Evolutionary conservation across 2,329 filamentous ascomycete species (phyloP), one percentile per base, ranked within the genome.

Genomic region (Atkinsonella hypoxylon): DNA sequence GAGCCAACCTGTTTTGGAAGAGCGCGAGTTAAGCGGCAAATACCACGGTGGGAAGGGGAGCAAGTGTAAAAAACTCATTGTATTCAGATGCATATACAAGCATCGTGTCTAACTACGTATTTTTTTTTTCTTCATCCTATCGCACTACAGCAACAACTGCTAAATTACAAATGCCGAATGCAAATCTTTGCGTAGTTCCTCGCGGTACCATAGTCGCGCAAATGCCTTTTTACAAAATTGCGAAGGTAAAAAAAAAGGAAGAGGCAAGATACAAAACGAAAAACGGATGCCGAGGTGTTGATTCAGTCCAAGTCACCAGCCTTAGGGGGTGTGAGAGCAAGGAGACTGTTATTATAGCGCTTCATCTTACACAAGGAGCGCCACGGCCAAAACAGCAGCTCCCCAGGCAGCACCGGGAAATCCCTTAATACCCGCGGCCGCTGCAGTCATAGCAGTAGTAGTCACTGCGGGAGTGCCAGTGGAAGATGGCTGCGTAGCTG

Each of bases 391-490:
- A 55, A 56, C 58, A 22, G 54, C 62, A 30, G 58, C 47, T 41
- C 59, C 63, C 32, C 66, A 47, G 39, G 55, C 50, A 4, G 58
- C 56, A n/a, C 54, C 56, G 6, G 59, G 55, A 45, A 56, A 44
- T 42, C 47, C 52, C 45, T 55, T 51, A 48, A 57, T 54, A 36
- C 56, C 54, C n/a, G 55, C 52, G 31, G 59, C 63, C 22, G 60
- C 65, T n/a, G 60, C 64, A 11, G 63, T 65, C 26, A 64, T 57
- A 30, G 61, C 60, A 8, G 59, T 60, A 32, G 58, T 58, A 22
- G 59, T 61, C 26, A 59, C 54, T 18, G 62, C 58, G 15, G 58
- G 53, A 39, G 63, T 57, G 20, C 46, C 55, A 6, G 44, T 13
- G 18, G 32, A 9, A 4, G 47, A 47, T 9, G 50, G 22, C 38